Conservation (phyloP, 2,329 filamentous ascomycete species). For the Phaeophleospora eucalypticola region DNA sequence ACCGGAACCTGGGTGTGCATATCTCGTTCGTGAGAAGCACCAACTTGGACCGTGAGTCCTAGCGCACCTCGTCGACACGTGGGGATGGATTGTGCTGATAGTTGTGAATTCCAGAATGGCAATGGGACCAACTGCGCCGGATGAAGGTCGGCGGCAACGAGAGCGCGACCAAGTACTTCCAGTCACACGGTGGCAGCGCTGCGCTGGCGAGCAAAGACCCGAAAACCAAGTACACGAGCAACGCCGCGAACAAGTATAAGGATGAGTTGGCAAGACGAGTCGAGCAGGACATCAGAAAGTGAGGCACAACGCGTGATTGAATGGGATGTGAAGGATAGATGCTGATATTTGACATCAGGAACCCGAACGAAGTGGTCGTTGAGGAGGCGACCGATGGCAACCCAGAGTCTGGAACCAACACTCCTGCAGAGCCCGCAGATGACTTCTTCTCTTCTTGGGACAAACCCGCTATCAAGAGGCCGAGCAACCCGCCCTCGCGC, state of each 20-base stretch:
- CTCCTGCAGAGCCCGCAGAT: slow-evolving; percentile 77
- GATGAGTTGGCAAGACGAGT: slow-evolving; percentile 87
- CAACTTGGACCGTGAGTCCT: slow-evolving; percentile 85
- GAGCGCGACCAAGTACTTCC: slow-evolving; percentile 96
- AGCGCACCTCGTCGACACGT: neutral
- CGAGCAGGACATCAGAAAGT: slow-evolving; percentile 79
- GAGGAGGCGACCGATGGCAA: slow-evolving; percentile 62
- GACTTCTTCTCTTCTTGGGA: slow-evolving; percentile 99
- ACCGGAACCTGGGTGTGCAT: slow-evolving; percentile 95
- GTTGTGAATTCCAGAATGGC: slow-evolving; percentile 58
- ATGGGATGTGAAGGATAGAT: neutral
- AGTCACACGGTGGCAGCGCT: slow-evolving; percentile 89
- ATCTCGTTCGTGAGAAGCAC: slow-evolving; percentile 99
- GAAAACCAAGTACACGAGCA: slow-evolving; percentile 94
- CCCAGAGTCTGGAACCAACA: slow-evolving; percentile 59
- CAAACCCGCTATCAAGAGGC: slow-evolving; percentile 93
- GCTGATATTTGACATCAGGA: slow-evolving; percentile 48
- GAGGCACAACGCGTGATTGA: slow-evolving; percentile 37
- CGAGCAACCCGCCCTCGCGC: slow-evolving; percentile 87
- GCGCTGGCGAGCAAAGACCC: slow-evolving; percentile 93
- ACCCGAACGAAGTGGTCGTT: slow-evolving; percentile 79
- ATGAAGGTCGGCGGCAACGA: slow-evolving; percentile 99
- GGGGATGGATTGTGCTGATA: slow-evolving; percentile 2
- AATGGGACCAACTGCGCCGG: slow-evolving; percentile 94
- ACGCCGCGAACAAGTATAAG: slow-evolving; percentile 94